phyloP scores from a whole-genome alignment of 2,329 filamentous ascomycete genomes.

The Fusarium sp. region DNA sequence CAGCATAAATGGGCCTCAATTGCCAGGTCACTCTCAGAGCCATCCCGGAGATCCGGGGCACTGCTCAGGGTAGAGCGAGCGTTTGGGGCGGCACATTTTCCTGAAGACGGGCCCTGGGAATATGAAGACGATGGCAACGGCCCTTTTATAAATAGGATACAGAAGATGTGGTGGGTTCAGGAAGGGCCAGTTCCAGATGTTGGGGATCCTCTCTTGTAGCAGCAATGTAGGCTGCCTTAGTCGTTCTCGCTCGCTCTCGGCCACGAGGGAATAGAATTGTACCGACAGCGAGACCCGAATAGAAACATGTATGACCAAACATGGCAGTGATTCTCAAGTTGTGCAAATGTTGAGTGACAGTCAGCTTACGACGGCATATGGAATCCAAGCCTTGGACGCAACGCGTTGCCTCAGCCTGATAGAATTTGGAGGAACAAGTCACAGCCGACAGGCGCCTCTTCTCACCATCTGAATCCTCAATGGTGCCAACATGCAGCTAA shows the following conservation, averaged over 20 bases:
- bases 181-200: background rate
- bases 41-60: accelerated
- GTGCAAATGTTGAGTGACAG: background rate
- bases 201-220: background rate
- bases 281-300: background rate
- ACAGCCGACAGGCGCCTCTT: background rate
- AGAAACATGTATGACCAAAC: background rate
- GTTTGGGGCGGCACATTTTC: background rate
- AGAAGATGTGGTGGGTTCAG: background rate
- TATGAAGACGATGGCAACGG: no score
- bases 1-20: background rate
- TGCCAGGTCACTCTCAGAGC: no score
- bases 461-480: background rate
- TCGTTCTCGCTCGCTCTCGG: background rate
- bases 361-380: background rate
- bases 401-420: background rate
- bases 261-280: background rate
- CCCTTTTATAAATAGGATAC: background rate
- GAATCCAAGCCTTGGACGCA: background rate
- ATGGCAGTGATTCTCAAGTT: background rate
- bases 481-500: background rate
- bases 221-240: background rate
- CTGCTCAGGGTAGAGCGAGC: background rate
- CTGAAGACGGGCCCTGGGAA: no score
- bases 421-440: background rate